These are phyloP conservation scores for Quercus agrifolia DNA, from an alignment of 306 rosid genomes.

Conservation along the genomic window DNA sequence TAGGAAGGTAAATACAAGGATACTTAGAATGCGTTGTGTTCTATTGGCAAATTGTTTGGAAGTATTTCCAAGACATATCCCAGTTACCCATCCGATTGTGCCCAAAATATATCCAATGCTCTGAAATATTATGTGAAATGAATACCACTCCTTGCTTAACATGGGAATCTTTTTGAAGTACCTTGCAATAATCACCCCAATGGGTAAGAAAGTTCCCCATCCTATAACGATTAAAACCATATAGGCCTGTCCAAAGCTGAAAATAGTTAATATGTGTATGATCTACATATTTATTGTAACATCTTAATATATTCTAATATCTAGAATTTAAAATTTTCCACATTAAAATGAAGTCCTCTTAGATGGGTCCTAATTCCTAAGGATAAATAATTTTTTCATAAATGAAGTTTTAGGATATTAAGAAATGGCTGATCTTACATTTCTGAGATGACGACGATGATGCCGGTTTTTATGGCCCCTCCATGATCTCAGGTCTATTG, in stretches of 20 bases:
- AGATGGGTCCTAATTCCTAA: not conserved
- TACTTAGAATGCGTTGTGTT: constrained; percentile 34
- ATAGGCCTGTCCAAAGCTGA: constrained; percentile 24
- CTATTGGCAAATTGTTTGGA: constrained; percentile 19
- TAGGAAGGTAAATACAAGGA: constrained; percentile 33
- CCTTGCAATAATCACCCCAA: constrained; percentile 52
- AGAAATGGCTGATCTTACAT: constrained; percentile 26
- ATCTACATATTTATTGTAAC: no score
- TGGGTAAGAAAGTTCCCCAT: constrained; percentile 59
- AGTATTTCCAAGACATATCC: constrained; percentile 21
- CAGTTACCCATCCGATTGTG: constrained; percentile 45
- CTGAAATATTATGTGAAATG: constrained; percentile 39
- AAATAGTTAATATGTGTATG: not conserved
- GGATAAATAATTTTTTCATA: not conserved
- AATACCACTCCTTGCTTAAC: constrained; percentile 35
- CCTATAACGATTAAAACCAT: constrained; percentile 41
- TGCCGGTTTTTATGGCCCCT: not conserved
- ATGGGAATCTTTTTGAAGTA: constrained; percentile 37
- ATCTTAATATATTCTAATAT: no score
- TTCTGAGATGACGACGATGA: constrained; percentile 26
- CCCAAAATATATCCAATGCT: constrained; percentile 46
- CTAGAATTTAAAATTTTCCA: no score
- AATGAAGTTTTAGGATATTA: not conserved
- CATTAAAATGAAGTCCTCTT: not conserved
- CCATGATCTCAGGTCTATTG: constrained; percentile 18